Base-by-base conservation (phyloP, 2,329 filamentous ascomycete species). In the Aspergillus aculeatus region DNA sequence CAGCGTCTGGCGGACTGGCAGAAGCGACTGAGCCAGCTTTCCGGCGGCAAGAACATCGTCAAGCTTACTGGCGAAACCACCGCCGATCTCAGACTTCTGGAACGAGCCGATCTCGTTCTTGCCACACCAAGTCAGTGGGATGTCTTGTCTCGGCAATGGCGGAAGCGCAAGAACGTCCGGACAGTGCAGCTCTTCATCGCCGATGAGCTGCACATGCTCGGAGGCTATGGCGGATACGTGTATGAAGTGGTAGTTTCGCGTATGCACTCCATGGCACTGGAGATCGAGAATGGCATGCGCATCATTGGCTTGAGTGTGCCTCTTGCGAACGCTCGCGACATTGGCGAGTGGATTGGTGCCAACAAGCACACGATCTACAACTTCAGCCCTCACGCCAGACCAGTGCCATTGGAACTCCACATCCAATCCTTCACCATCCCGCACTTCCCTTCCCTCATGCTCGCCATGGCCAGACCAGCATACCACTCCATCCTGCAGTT, bases 321-420 rank as follows among this genome's bases (percentile, higher is more conserved):
- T 24, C 83, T 99, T 23, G 89, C 95, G 5, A 98, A 97, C 73
- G 93, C 94, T 53, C 86, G 92, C 60, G 95, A 99, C 70, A 86
- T 99, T 69, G 94, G 94, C 54, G 95, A 97, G 77, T 99, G 95
- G 95, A 92, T 99, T 66, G 95, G 96, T 66, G 95, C 94, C 7
- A 96, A 88, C 75, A 98, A 97, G 81, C 95, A 99, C 74, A 96
- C 95, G 52, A 96, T 96, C 64, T 99, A 94, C 83, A 99, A 99
- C 79, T 99, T 99, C 80, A 96, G 92, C 69, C 95, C 95, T 2
- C 89, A 94, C 70, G 88, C 94, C 62, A 89, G 96, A 58, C 90
- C 92, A 1, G 87, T 97, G 19, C 93, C 94, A 23, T 81, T 99
- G 32, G 94, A 98, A 74, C 85, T 99, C 59, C 92, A 97, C 73